Base-by-base conservation (phyloP, 2,329 filamentous ascomycete genomes). In the Elsinoe fawcettii region DNA sequence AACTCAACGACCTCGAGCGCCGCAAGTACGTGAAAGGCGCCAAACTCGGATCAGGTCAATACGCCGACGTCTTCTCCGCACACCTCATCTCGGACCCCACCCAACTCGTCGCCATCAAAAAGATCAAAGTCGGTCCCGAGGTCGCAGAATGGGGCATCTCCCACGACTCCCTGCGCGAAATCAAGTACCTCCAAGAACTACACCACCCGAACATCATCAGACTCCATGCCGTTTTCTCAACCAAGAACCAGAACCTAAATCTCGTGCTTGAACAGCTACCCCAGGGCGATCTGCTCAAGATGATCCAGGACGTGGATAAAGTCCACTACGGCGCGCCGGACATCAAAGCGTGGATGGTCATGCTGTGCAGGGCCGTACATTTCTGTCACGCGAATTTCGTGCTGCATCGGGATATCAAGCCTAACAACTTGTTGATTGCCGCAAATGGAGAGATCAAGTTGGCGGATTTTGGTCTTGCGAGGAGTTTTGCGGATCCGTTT, bases 261-360 rank as follows among this genome's bases (percentile, higher is more conserved):
- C 82, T 99, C 7, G 93, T 99, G 2, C 84, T 99, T 64, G 93
- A 99, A 73, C 95, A 87, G 71, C 80, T 97, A 3, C 91, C 92
- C 0, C 82, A 89, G n/a, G 92, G 93, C 63, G 93, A 99, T 73
- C 80, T 99, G 25, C 90, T 97, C 73, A 90, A 91, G 80, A 82
- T 99, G 59, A 95, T 96, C 70, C 88, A 89, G 70, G 91, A 56
- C 72, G 84, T 81, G 27, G 81, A 85, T 46, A 77, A 77, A 56
- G 85, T 96, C 47, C 83, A 84, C 56, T 97, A 97, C 71, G 88
- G 88, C 60, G 82, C 84, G 9, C 87, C 88, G 16, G 93, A 99
- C 71, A 90, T 97, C 71, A 99, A 99, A 72, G 87, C 90, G 14
- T 99, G 93, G 93, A 95, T 96, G 86, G 88, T 88, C 62, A 97